Conservation (phyloP, 78 protist genomes). For the Kipferlia bialata region DNA sequence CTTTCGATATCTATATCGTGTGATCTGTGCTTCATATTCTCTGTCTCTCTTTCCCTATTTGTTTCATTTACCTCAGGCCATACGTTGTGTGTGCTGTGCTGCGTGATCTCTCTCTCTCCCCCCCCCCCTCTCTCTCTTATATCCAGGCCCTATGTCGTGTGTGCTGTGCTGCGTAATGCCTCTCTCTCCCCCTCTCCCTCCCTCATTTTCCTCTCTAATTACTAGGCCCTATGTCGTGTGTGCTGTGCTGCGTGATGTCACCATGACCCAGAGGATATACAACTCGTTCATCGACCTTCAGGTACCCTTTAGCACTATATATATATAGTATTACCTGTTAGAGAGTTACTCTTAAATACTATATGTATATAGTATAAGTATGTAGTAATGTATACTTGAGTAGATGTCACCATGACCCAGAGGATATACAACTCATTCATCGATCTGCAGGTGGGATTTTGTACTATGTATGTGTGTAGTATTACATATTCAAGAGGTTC, state of each 20-base stretch:
- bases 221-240: constrained; percentile 82
- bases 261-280: constrained; percentile 51
- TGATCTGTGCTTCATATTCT: no score
- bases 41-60: no score
- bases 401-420: constrained; percentile 54
- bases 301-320: no score
- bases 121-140: constrained; percentile 58
- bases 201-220: constrained; percentile 28
- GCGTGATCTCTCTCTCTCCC: constrained; percentile 57
- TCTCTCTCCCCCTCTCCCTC: constrained; percentile 50
- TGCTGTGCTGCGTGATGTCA: constrained; percentile 77
- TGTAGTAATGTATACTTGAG: no score
- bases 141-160: constrained; percentile 79
- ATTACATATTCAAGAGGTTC: no score
- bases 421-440: constrained; percentile 73
- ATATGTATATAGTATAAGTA: no score
- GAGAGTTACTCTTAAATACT: no score
- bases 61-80: constrained; percentile 32
- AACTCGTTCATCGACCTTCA: constrained; percentile 86
- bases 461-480: no score
- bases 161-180: constrained; percentile 79
- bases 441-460: no score
- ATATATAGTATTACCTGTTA: no score
- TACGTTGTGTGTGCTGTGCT: constrained; percentile 84
- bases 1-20: no score